phyloP scores from a whole-genome alignment of 495 filamentous ascomycete genomes.

The Cetradonia linearis region DNA sequence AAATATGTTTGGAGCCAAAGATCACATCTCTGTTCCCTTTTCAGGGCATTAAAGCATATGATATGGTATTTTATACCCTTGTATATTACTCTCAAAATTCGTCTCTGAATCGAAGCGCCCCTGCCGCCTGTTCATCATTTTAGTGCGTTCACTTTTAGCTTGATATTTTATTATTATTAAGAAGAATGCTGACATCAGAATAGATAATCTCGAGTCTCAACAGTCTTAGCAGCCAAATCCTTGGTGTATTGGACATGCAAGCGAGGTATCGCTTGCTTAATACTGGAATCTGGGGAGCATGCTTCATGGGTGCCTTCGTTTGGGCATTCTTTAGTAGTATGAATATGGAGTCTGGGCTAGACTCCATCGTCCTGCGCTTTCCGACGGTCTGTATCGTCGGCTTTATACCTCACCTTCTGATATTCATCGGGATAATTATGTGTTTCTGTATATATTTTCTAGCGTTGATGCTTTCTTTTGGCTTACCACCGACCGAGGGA shows the following conservation, averaged over 20 bases:
- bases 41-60: too few relatives aligned
- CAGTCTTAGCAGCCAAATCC: conserved; percentile 71
- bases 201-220: conserved; percentile 74
- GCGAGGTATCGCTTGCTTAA: conserved; percentile 66
- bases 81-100: too few relatives aligned
- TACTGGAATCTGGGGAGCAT: conserved; percentile 79
- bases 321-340: conserved; percentile 58
- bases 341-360: conserved; percentile 27
- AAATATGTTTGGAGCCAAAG: background rate
- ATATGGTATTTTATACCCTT: too few relatives aligned
- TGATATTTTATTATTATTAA: background rate
- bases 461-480: conserved; percentile 63
- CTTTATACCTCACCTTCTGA: conserved; percentile 83
- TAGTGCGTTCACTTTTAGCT: background rate
- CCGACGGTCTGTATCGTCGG: conserved; percentile 92
- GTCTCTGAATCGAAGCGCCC: too few relatives aligned
- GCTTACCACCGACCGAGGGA: conserved; percentile 48
- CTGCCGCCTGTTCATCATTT: background rate
- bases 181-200: conserved; percentile 15
- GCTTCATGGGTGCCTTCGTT: conserved; percentile 72
- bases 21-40: too few relatives aligned
- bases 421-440: conserved; percentile 63
- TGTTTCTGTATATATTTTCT: conserved; percentile 67
- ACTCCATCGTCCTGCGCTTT: conserved; percentile 54
- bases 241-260: conserved; percentile 72